Base-by-base conservation (phyloP, 805 yeast species). In the Jamesozyma spencerorum region DNA sequence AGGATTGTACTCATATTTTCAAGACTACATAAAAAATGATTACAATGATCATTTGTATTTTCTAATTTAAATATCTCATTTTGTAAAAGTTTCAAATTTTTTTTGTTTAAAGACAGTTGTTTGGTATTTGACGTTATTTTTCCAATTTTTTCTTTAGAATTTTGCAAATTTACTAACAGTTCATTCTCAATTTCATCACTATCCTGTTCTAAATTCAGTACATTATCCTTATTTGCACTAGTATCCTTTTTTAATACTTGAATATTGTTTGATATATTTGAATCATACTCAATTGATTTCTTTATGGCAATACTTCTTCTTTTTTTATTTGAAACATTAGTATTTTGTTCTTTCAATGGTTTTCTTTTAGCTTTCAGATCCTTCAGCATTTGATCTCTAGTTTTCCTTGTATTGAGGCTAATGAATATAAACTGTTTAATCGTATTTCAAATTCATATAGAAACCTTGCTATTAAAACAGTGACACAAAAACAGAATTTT, bases 21-120 rank as follows among this genome's bases (percentile, higher is more conserved):
- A 4, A 17, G 12, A 19, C 48, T 45, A 30, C 56, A 53, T 13
- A 53, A 39, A n/a, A 34, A 44, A 47, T 56, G 60, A 4, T 38
- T 37, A 33, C 58, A 51, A 4, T 28, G 19, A 10, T 31, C 32
- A 1, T 31, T 28, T 14, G 35, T 37, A 5, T 35, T 40, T 37
- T 58, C 60, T 13, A 41, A 37, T 14, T 39, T 41, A 19, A 45
- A 20, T 17, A 57, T 46, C 34, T 45, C 44, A 6, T 45, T 40
- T 34, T 58, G 62, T n/a, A 57, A 37, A 11, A 34, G 28, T 13
- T 40, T 47, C 19, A 58, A 34, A 31, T 50, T 53, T 4, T 36
- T 29, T 31, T 42, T 46, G 5, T 47, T 54, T 33, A 58, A 41
- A 10, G 20, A 37, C n/a, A n/a, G n/a, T 13, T n/a, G 27, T 28